Evolutionary conservation across 352 stramenopile species (phyloP).

Genomic region (Globisporangium lucens): DNA sequence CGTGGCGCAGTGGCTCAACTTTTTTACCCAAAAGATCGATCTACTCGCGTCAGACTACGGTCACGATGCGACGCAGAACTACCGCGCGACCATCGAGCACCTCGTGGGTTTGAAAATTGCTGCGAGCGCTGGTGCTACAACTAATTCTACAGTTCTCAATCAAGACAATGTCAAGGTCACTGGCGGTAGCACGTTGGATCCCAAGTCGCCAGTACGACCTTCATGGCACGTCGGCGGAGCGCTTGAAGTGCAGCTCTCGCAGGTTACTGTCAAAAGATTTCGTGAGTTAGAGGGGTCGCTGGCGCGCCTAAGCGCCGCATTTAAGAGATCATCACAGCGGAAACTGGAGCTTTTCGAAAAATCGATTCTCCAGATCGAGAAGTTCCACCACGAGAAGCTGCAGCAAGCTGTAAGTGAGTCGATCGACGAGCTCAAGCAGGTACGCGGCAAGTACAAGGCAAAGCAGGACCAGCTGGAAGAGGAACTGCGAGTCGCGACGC

Average conservation of each 20-base stretch:
- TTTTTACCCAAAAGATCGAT: slow-evolving; percentile 47
- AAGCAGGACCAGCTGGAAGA: slow-evolving; percentile 35
- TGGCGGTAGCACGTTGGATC: neutral
- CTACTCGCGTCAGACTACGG: slow-evolving; percentile 33
- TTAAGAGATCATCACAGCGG: slow-evolving; percentile 28
- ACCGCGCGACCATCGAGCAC: slow-evolving; percentile 22
- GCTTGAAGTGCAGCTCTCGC: slow-evolving; percentile 28
- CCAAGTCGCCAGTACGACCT: neutral
- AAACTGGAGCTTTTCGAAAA: slow-evolving; percentile 45
- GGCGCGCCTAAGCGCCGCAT: slow-evolving; percentile 25
- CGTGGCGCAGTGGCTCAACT: slow-evolving; percentile 38
- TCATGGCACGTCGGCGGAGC: slow-evolving; percentile 38
- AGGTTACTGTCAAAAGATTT: slow-evolving; percentile 25
- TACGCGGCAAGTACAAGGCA: slow-evolving; percentile 45
- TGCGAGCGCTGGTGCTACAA: neutral
- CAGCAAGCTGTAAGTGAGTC: slow-evolving; percentile 51
- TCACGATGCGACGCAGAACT: slow-evolving; percentile 31
- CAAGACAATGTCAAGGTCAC: neutral
- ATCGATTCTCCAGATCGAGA: slow-evolving; percentile 47
- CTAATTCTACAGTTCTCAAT: neutral
- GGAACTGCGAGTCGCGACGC: slow-evolving; percentile 28
- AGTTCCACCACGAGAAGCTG: slow-evolving; percentile 50
- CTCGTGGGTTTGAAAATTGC: slow-evolving; percentile 12
- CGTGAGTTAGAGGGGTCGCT: slow-evolving; percentile 38
- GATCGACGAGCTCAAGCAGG: slow-evolving; percentile 45